These are phyloP conservation scores for Isoetes taiwanensis DNA, from an alignment of 75 land plant genomes.

Conservation along the genomic window DNA sequence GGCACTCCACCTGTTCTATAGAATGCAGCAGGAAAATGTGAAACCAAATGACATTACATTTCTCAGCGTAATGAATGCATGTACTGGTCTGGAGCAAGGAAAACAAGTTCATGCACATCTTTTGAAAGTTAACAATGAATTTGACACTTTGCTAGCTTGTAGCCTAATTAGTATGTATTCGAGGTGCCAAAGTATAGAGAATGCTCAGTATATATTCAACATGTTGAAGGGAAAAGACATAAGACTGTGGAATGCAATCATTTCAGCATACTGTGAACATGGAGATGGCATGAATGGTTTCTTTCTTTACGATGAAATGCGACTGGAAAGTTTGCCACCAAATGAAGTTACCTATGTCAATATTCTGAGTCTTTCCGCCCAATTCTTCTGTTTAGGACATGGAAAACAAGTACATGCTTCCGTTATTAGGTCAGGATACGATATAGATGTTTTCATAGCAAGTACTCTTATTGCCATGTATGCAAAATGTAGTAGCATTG, in stretches of 20 bases:
- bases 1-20: constrained; percentile 16
- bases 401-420: constrained; percentile 43
- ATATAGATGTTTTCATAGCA: constrained; percentile 21
- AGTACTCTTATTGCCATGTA: constrained; percentile 19
- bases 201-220: constrained; percentile 30
- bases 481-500: constrained; percentile 21
- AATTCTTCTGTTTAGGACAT: constrained; percentile 17
- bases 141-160: no score
- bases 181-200: no score
- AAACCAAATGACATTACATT: constrained; percentile 14
- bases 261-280: constrained; percentile 40
- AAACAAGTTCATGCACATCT: no score
- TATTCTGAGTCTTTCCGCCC: constrained; percentile 37
- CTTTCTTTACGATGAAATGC: constrained; percentile 32
- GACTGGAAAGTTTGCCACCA: constrained; percentile 9
- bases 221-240: constrained; percentile 25
- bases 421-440: constrained; percentile 19
- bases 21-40: constrained; percentile 25
- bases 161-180: no score
- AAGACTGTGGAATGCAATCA: constrained; percentile 52
- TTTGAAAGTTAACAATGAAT: no score
- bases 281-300: constrained; percentile 29
- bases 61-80: constrained; percentile 10
- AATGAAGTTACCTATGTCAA: constrained; percentile 41
- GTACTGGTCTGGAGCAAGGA: no score